A percentile compares a stretch with the other conserved stretches of the same genome.
Evolutionary conservation across 345 rosid species (phyloP).

Genomic region (Eucalyptus regnans): DNA sequence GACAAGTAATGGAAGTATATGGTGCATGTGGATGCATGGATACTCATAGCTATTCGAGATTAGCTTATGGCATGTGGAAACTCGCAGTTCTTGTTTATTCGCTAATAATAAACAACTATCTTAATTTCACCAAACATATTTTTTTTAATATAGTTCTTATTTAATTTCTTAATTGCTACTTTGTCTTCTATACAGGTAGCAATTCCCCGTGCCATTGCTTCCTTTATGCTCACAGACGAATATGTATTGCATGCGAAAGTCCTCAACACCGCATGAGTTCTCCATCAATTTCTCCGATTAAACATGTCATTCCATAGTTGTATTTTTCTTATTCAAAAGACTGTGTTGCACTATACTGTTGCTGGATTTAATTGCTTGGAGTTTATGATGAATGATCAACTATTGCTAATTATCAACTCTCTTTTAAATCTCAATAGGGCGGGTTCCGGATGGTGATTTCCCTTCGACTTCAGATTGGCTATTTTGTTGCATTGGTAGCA

Average conservation of each 20-base stretch:
- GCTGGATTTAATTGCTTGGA: no score
- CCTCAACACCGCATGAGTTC: neutral
- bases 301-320: neutral
- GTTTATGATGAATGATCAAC: no score
- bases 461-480: neutral
- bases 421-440: no score
- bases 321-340: neutral
- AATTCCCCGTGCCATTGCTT: neutral
- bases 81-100: neutral
- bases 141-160: neutral
- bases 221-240: slow-evolving; percentile 27
- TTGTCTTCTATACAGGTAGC: neutral
- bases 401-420: no score
- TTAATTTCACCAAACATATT: neutral
- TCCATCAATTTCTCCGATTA: neutral
- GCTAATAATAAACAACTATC: neutral
- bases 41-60: neutral
- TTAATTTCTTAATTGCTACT: no score
- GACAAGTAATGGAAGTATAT: neutral
- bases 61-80: neutral
- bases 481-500: neutral
- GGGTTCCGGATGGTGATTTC: neutral
- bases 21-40: neutral
- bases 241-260: slow-evolving; percentile 20
- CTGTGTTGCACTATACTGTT: no score